phyloP scores from a whole-genome alignment of 352 stramenopile genomes.

The Globisporangium echinulatum region DNA sequence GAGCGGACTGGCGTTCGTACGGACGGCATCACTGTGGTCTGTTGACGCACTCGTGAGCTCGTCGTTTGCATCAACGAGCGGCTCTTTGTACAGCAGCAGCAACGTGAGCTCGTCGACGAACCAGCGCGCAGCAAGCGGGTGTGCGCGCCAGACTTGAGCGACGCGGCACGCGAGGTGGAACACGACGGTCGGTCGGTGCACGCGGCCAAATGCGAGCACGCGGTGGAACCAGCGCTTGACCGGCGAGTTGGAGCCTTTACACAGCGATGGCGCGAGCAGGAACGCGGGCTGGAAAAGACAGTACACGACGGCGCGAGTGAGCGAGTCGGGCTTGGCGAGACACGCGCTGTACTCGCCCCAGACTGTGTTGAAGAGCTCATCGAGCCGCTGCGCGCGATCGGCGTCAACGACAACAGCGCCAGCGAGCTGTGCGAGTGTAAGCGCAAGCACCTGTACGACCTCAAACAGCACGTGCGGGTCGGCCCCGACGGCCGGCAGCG shows the following conservation, averaged over 20 bases:
- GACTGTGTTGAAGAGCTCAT: slow-evolving; percentile 43
- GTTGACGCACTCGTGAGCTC: slow-evolving; percentile 18
- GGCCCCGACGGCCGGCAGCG: slow-evolving; percentile 46
- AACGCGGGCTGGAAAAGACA: slow-evolving; percentile 74
- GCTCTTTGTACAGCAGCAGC: slow-evolving; percentile 73
- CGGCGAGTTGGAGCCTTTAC: slow-evolving; percentile 15
- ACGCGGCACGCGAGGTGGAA: slow-evolving; percentile 72
- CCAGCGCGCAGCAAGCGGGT: slow-evolving; percentile 31
- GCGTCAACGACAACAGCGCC: slow-evolving; percentile 18
- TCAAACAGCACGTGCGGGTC: slow-evolving; percentile 49
- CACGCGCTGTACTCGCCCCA: slow-evolving; percentile 69
- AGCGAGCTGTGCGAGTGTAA: slow-evolving; percentile 43
- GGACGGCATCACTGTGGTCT: not conserved
- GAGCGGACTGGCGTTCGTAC: slow-evolving; percentile 3
- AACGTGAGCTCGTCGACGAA: slow-evolving; percentile 67
- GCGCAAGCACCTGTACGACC: slow-evolving; percentile 63
- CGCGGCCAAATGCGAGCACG: slow-evolving; percentile 45
- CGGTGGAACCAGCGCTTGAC: slow-evolving; percentile 59
- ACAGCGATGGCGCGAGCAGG: slow-evolving; percentile 22
- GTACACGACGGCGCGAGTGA: slow-evolving; percentile 57
- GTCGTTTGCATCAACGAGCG: slow-evolving; percentile 61
- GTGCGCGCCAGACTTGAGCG: slow-evolving; percentile 54
- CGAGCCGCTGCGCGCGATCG: slow-evolving; percentile 18
- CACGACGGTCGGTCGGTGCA: slow-evolving; percentile 66
- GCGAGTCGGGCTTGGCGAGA: slow-evolving; percentile 57